Evolutionary conservation across 2,329 filamentous ascomycete species (phyloP).

Genomic region (Amylocarpus encephaloides): DNA sequence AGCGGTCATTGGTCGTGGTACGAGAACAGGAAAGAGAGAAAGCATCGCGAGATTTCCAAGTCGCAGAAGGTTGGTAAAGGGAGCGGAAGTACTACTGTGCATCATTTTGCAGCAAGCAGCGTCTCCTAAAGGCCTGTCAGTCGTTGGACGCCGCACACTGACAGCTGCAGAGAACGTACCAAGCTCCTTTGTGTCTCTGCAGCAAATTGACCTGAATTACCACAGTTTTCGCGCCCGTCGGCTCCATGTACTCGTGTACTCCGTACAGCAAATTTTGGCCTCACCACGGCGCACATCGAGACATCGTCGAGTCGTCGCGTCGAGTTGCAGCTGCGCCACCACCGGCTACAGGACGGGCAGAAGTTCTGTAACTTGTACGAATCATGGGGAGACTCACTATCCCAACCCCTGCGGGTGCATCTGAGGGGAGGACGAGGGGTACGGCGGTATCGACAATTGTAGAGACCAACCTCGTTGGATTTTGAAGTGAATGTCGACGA

Average conservation of each 20-base stretch:
- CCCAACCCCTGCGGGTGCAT: not conserved
- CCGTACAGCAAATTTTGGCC: too few relatives aligned
- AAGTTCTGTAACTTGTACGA: not conserved
- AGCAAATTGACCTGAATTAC: not conserved
- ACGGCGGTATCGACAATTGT: too few relatives aligned
- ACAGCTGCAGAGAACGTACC: not conserved
- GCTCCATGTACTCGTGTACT: not conserved
- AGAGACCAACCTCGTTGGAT: too few relatives aligned
- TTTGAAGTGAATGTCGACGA: too few relatives aligned
- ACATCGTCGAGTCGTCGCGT: not conserved
- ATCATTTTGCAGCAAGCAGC: slow-evolving; percentile 1
- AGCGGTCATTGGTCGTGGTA: slow-evolving; percentile 14
- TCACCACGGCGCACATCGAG: not conserved
- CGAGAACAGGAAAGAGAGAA: not conserved
- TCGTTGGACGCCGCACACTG: not conserved
- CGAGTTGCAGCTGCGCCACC: slow-evolving; percentile 5
- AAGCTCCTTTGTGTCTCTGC: not conserved
- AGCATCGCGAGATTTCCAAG: not conserved
- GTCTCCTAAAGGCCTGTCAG: not conserved
- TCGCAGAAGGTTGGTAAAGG: not conserved
- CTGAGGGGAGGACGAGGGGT: too few relatives aligned
- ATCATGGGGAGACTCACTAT: not conserved
- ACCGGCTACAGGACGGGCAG: not conserved
- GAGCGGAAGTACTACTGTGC: not conserved
- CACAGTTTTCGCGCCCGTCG: not conserved